Percentiles rank a stretch among this genome's conserved stretches.
Conservation (phyloP, 2,329 filamentous ascomycete genomes). For the Pseudogymnoascus sp. region DNA sequence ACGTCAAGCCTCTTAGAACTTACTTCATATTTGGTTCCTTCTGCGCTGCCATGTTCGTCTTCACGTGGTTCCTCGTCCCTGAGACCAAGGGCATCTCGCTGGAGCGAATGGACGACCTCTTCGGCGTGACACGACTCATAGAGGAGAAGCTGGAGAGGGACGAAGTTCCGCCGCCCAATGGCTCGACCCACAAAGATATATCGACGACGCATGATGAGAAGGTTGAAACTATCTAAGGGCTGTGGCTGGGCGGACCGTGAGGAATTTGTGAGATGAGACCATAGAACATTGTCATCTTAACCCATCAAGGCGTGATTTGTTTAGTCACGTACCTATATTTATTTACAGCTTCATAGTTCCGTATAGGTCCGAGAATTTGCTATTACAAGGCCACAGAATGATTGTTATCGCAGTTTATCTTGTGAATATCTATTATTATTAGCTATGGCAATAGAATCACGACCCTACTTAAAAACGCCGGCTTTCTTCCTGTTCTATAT, state of each 20-base stretch:
- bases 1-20: not conserved
- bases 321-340: not conserved
- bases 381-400: not conserved
- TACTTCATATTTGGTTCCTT: conserved; percentile 54
- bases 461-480: not conserved
- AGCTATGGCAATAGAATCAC: not conserved
- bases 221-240: not conserved
- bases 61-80: conserved; percentile 30
- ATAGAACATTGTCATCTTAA: not conserved
- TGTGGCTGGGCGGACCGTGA: not conserved
- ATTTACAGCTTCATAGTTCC: not conserved
- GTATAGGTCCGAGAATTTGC: too few species aligned
- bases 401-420: not conserved
- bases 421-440: not conserved
- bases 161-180: not conserved
- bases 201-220: not conserved
- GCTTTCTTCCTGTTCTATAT: not conserved
- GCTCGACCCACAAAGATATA: not conserved
- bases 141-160: conserved; percentile 9
- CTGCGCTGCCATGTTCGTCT: conserved; percentile 44
- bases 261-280: not conserved
- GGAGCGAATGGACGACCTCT: conserved; percentile 28
- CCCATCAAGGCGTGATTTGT: not conserved
- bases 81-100: conserved; percentile 47
- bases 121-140: conserved; percentile 16